Base-by-base conservation (phyloP, 192 early-diverging fungal species). In the Backusella circina region DNA sequence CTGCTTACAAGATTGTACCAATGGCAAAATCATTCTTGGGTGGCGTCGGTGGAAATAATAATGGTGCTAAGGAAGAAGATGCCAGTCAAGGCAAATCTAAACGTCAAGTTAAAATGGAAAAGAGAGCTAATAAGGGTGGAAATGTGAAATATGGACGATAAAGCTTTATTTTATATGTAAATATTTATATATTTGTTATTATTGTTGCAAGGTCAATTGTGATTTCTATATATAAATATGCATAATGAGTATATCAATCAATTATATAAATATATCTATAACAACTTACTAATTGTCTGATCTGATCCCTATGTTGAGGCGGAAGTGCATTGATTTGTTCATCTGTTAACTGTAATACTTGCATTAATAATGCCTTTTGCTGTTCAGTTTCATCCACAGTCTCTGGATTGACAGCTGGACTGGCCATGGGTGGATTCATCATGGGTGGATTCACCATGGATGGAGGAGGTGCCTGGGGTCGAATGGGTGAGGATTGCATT, bases 271-370 rank as follows among this genome's bases (percentile, higher is more conserved):
- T 47, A 37, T 37, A 51, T 1, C 2, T 2, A 54, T 3, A 35
- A 3, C 18, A 6, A 30, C 72, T 79, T 76, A 82, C 78, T 51
- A 93, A 79, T 68, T 91, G 92, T 28, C 93, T 74, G 15, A 96
- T 89, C 66, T 94, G 87, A 28, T 90, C 85, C 15, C 90, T 86
- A 69, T 95, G 91, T 23, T 93, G 94, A 67, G 92, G 84, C 21
- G 95, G 94, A 38, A 97, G 79, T 26, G 88, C 83, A 32, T 88
- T 86, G 72, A 97, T 90, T 78, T 97, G 93, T 8, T 92, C 94
- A 35, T 90, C 90, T 0, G 94, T 93, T 36, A 97, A 82, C 65
- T 90, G 91, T 26, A 97, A 71, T 5, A 97, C 87, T 79, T 96
- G 93, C 76, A 92, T 84, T 18, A 97, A 75, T 32, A 95, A 77